phyloP scores from a whole-genome alignment of 2,329 filamentous ascomycete genomes.

The Cephalotrichum gorgonifer region DNA sequence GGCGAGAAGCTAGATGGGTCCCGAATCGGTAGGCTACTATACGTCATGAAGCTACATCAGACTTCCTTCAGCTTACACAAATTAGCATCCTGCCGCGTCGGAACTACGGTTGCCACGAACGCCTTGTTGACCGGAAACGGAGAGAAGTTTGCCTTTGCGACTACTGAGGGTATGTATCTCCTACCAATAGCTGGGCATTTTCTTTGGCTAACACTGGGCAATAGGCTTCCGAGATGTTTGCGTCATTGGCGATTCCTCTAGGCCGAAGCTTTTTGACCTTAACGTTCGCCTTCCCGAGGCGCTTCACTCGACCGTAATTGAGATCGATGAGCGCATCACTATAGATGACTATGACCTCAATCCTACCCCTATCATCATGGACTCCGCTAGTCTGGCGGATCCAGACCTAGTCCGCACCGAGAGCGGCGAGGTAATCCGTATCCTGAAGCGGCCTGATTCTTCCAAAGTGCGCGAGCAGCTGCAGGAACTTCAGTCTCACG shows the following conservation, averaged over 20 bases:
- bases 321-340: constrained; percentile 56
- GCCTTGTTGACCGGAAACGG: constrained; percentile 56
- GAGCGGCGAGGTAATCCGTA: neutral
- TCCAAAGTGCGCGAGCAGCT: neutral
- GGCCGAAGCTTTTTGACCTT: neutral
- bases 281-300: neutral
- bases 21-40: no score
- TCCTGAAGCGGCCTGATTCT: neutral
- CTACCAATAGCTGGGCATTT: no score
- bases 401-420: neutral
- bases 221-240: constrained; percentile 16
- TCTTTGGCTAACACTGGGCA: neutral
- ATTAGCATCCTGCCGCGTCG: constrained; percentile 45
- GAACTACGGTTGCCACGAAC: constrained; percentile 60
- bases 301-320: constrained; percentile 22
- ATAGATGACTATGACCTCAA: constrained; percentile 53
- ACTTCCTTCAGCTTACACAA: neutral
- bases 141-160: constrained; percentile 52
- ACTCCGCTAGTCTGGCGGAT: neutral
- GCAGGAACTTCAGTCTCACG: neutral
- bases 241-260: neutral
- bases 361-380: neutral
- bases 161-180: constrained; percentile 40
- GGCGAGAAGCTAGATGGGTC: neutral
- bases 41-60: no score